These are phyloP conservation scores for Neurospora cerealis DNA, from an alignment of 495 filamentous ascomycete genomes.

Conservation along the genomic window DNA sequence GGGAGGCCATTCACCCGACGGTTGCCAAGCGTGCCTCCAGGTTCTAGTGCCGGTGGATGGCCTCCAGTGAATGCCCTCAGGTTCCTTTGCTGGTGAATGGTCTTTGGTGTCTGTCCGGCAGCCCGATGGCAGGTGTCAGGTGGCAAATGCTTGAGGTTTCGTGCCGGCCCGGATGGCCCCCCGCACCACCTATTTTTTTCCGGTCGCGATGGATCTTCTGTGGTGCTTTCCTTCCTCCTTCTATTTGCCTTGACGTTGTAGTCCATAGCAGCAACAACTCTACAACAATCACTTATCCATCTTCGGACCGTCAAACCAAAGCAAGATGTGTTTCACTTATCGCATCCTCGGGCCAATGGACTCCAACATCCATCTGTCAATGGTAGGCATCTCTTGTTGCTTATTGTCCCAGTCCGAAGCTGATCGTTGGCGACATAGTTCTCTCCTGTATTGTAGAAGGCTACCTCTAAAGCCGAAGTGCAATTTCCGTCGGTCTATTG, in stretches of 20 bases:
- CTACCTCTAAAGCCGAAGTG: not conserved
- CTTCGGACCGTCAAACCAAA: no score
- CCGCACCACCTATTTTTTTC: not conserved
- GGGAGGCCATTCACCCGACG: not conserved
- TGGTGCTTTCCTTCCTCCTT: no score
- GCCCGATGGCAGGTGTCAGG: not conserved
- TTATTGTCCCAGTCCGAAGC: not conserved
- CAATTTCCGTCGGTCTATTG: not conserved
- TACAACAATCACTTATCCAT: no score
- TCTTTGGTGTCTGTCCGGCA: not conserved
- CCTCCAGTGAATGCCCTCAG: not conserved
- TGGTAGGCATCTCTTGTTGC: not conserved
- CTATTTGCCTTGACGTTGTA: no score
- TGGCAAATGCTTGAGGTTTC: not conserved
- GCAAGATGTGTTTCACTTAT: not conserved
- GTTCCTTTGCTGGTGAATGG: not conserved
- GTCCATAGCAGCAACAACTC: no score
- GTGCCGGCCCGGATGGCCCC: not conserved
- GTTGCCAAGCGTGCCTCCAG: not conserved
- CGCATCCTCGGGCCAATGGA: not conserved
- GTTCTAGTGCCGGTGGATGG: not conserved
- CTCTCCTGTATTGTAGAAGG: not conserved
- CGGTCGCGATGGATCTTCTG: not conserved
- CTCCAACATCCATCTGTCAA: not conserved
- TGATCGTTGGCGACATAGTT: not conserved